phyloP scores from a whole-genome alignment of 129 eudicot genomes.

The Flaveria brownii region DNA sequence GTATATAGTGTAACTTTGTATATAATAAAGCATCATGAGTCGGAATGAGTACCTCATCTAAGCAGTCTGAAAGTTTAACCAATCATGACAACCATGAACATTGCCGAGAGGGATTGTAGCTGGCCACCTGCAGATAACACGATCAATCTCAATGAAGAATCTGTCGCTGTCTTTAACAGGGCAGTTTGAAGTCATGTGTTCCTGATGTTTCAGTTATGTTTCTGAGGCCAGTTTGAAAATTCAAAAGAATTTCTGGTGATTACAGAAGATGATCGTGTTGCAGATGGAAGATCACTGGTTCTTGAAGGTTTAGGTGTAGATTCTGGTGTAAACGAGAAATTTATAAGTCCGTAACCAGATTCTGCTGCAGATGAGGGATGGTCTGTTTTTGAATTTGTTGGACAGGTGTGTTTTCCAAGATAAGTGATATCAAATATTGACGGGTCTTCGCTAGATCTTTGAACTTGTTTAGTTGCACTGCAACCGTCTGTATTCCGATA shows the following conservation, averaged over 20 bases:
- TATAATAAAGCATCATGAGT: slow-evolving; percentile 28
- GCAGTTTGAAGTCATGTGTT: neutral
- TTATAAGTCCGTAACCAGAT: slow-evolving; percentile 30
- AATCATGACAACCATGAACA: slow-evolving; percentile 1
- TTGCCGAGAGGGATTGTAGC: slow-evolving; percentile 8
- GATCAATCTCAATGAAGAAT: slow-evolving; percentile 3
- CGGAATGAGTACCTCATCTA: slow-evolving; percentile 1
- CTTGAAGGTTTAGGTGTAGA: slow-evolving; percentile 18
- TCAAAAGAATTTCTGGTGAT: slow-evolving; percentile 33
- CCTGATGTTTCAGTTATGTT: slow-evolving; percentile 26
- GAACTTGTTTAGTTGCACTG: slow-evolving; percentile 42
- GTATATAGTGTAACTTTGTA: slow-evolving; percentile 24
- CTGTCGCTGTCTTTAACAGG: slow-evolving; percentile 16
- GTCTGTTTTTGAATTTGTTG: slow-evolving; percentile 32
- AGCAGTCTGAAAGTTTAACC: neutral
- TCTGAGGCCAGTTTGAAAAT: slow-evolving; percentile 39
- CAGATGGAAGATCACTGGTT: slow-evolving; percentile 16
- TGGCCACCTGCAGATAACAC: neutral
- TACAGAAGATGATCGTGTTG: slow-evolving; percentile 19
- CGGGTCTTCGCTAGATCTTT: slow-evolving; percentile 36
- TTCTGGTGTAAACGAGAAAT: slow-evolving; percentile 35
- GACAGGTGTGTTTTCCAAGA: slow-evolving; percentile 38
- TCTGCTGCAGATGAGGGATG: slow-evolving; percentile 27
- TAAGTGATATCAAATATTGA: slow-evolving; percentile 38
- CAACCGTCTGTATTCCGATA: slow-evolving; percentile 40